Evolutionary conservation across 495 filamentous ascomycete genomes (phyloP), one percentile per base, ranked within the genome.

Genomic region (Aspergillus ellipticus): DNA sequence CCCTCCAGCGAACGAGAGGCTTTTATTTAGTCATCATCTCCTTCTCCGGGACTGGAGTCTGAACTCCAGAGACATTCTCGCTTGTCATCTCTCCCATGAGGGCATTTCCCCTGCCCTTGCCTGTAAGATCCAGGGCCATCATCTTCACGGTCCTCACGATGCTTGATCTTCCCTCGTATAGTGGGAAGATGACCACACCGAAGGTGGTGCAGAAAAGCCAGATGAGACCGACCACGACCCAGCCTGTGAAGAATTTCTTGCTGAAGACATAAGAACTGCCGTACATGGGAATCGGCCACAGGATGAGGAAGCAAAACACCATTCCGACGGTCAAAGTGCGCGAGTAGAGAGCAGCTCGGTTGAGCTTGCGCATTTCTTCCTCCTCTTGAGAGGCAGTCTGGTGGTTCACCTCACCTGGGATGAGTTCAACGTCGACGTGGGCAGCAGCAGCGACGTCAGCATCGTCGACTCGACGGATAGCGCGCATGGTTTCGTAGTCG

Each of bases 201-300:
- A 85, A 76, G 7, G 85, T 72, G 0, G 85, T 88, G 64, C 78
- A 83, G 66, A 96, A 95, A 59, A 96, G 79, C 92, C 92, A 96
- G 24, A 92, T 68, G 46, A 96, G 88, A 0, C 90, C 92, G 3
- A 96, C 87, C 13, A 81, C 75, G 16, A 96, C 84, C 92, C 92
- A 96, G 31, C 92, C 92, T 2, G 90, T 92, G 74, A 96, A 96
- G 77, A 96, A 96, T 43, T 81, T 79, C 75, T 90, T 92, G 67
- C 83, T 88, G 75, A 96, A 96, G 35, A 96, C 81, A 65, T 97
- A 97, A 19, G 82, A 83, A 6, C 79, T 78, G 7, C 90, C 93
- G 66, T 95, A 97, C 84, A 97, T 84, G 1, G 93, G 93, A 79
- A 96, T 94, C 8, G 93, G 93, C 93, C 93, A 97, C 46, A 96